These are phyloP conservation scores for Fomitopsis pulvina DNA, from an alignment of 768 basidiomycete genomes.

Conservation along the genomic window DNA sequence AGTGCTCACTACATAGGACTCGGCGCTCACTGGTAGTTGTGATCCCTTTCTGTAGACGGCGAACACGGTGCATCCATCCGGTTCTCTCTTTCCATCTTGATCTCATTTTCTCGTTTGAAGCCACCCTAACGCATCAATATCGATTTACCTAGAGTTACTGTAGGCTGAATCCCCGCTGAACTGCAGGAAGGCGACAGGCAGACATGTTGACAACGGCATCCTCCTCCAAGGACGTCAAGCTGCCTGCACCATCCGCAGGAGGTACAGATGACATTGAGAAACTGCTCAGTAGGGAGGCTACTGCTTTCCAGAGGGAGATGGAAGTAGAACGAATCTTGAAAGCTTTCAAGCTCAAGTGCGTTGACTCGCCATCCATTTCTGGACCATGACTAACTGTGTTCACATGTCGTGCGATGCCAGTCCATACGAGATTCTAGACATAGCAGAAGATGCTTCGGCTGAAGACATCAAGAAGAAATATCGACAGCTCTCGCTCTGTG, in stretches of 20 bases:
- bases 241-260: conserved; percentile 10
- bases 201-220: conserved; percentile 18
- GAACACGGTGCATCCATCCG: background rate
- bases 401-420: conserved; percentile 31
- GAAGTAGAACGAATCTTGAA: conserved; percentile 90
- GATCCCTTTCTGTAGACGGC: background rate
- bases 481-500: conserved; percentile 79
- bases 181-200: background rate
- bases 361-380: conserved; percentile 7
- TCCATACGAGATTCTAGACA: conserved; percentile 90
- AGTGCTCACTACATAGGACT: background rate
- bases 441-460: conserved; percentile 60
- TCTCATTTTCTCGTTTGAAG: background rate
- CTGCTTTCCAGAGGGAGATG: conserved; percentile 79
- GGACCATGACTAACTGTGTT: conserved; percentile 86
- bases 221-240: conserved; percentile 12
- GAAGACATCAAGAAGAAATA: conserved; percentile 90
- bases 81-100: background rate
- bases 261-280: conserved; percentile 66
- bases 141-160: background rate
- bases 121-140: background rate
- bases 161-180: too few relatives aligned
- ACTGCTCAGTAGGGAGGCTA: conserved; percentile 71
- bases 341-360: conserved; percentile 95
- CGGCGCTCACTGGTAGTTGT: background rate